Evolutionary conservation across 179 eudicot genomes (phyloP).

Genomic region (Actinidia chinensis): DNA sequence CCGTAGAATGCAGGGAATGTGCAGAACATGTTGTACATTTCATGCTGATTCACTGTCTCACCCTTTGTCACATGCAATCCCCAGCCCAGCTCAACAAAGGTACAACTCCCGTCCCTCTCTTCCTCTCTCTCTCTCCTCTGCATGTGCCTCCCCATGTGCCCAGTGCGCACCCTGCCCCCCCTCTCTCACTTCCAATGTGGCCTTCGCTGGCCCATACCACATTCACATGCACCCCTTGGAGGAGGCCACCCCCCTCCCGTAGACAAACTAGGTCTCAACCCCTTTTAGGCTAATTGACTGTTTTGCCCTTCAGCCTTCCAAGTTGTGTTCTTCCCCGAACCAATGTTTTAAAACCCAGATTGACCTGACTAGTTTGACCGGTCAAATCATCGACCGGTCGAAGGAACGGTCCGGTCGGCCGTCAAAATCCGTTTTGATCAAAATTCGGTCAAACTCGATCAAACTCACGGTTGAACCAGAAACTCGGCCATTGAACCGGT

Average conservation of each 20-base stretch:
- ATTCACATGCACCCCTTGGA: constrained; percentile 21
- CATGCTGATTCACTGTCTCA: constrained; percentile 29
- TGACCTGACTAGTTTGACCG: too few relatives aligned
- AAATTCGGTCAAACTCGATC: too few relatives aligned
- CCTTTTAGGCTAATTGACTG: background rate
- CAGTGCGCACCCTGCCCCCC: background rate
- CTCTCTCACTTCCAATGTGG: constrained; percentile 8
- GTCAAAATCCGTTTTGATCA: too few relatives aligned
- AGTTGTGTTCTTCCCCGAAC: too few relatives aligned
- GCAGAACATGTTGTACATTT: constrained; percentile 30
- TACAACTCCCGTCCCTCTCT: background rate
- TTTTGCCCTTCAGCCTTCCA: background rate
- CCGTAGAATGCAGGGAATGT: constrained; percentile 31
- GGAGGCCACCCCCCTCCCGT: constrained; percentile 6
- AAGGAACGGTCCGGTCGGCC: too few relatives aligned
- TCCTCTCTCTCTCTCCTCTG: background rate
- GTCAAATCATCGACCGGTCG: too few relatives aligned
- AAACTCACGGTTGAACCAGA: too few relatives aligned
- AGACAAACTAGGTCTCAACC: background rate
- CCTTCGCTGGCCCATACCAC: constrained; percentile 25
- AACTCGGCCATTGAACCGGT: too few relatives aligned
- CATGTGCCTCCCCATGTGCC: constrained; percentile 18
- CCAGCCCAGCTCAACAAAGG: background rate
- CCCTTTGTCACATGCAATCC: constrained; percentile 20
- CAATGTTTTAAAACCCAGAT: too few relatives aligned